These are phyloP conservation scores for Corymbia citriodora DNA, from an alignment of 441 rosid genomes.

Conservation along the genomic window DNA sequence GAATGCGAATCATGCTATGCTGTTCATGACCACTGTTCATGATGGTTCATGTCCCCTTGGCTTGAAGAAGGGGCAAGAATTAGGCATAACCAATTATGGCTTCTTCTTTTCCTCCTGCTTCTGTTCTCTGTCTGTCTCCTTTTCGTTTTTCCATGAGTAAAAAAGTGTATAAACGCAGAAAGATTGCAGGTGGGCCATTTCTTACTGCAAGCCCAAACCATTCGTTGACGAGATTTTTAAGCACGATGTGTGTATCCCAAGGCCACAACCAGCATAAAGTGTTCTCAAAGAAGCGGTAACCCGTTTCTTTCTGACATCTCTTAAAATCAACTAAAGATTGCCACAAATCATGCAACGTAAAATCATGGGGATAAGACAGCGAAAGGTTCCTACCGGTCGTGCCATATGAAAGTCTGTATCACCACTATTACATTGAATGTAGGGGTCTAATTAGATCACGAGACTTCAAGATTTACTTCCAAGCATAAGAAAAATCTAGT, in stretches of 20 bases:
- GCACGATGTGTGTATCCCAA: neutral
- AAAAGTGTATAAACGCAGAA: neutral
- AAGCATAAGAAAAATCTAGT: neutral
- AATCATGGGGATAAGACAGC: neutral
- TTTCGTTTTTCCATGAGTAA: neutral
- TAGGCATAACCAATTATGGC: neutral
- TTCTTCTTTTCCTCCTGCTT: neutral
- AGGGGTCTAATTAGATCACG: neutral
- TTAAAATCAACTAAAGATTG: neutral
- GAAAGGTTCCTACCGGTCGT: neutral
- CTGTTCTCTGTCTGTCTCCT: neutral
- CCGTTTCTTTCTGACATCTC: neutral
- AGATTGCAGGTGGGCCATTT: neutral
- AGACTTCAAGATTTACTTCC: neutral
- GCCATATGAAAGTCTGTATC: neutral
- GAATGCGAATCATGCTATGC: neutral
- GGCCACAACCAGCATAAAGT: neutral
- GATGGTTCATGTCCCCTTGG: constrained; percentile 13
- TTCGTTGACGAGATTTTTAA: neutral
- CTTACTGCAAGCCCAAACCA: neutral
- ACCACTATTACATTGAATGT: neutral
- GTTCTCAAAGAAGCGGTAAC: neutral
- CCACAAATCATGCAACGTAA: neutral
- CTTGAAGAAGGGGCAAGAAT: constrained; percentile 25
- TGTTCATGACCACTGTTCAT: neutral